Conservation (phyloP, 371 early-diverging fungal species). For the Mucor plumbeus region DNA sequence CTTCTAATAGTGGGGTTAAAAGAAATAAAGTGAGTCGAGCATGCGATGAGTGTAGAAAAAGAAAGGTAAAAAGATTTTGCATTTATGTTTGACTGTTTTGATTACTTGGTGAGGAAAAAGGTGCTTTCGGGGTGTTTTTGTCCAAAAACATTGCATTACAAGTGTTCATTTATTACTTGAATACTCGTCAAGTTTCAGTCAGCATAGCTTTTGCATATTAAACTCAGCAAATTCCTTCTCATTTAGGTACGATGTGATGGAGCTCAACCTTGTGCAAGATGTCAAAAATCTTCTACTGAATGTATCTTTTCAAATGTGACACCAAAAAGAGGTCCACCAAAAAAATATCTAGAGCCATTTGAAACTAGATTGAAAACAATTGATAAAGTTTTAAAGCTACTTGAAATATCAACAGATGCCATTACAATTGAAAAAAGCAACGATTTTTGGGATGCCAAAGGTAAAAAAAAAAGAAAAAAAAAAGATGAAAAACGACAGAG, state of each 20-base stretch:
- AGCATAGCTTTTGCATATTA: constrained; percentile 18
- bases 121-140: constrained; percentile 1
- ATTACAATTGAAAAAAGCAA: not conserved
- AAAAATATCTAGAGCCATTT: constrained; percentile 51
- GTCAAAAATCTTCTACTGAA: constrained; percentile 41
- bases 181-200: constrained; percentile 48
- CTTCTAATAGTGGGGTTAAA: constrained; percentile 34
- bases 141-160: not conserved
- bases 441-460: not conserved
- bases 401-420: constrained; percentile 20
- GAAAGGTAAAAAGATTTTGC: constrained; percentile 38
- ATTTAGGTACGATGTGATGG: constrained; percentile 56
- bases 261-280: constrained; percentile 51
- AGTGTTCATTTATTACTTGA: not conserved
- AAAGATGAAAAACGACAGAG: not conserved
- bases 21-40: constrained; percentile 53
- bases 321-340: constrained; percentile 50
- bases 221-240: constrained; percentile 20
- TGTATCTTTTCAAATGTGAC: constrained; percentile 51
- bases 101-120: not conserved
- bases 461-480: not conserved
- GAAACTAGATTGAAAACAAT: constrained; percentile 46
- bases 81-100: not conserved
- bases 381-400: constrained; percentile 34
- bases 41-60: constrained; percentile 55